Evolutionary conservation across 768 basidiomycete genomes (phyloP), one percentile per base, ranked within the genome.

Genomic region (Botryobasidium botryosum): DNA sequence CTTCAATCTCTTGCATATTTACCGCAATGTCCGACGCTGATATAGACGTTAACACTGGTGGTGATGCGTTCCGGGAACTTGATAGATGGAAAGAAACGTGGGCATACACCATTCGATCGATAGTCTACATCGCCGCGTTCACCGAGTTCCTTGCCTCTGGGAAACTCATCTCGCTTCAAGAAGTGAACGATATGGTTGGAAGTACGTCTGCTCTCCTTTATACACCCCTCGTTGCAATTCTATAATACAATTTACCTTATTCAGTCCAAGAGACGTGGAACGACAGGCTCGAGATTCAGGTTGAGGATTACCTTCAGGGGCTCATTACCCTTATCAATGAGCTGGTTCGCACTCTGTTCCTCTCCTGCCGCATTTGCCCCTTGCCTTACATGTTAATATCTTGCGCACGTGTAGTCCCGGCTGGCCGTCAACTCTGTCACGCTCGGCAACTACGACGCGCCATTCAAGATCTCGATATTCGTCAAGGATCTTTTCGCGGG

Each of bases 401-500:
- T 15, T 35, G 28, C 8, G 6, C 13, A 26, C 29, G 28, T 1
- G 18, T 27, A 52, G 51, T 50, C 51, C 4, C 38, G 51, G 2
- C 45, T 52, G n/a, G 49, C 51, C 13, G 49, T 52, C 5, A 52
- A 52, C 33, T 25, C 47, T 8, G 51, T 52, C 20, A 52, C 50
- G 13, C 44, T 50, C 44, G 44, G 44, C 24, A 42, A 44, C 36
- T 52, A 35, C 35, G 46, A 52, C n/a, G 40, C 42, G 20, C 51
- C 51, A 10, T 43, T 37, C 35, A 46, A 47, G 32, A 52, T 52
- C 37, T 50, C 37, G 13, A 17, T 26, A 4, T 52, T 52, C 24
- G 49, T 50, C 8, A 46, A 50, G 38, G 51, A 52, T 32, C 40
- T 52, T 13, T 42, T 45, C 38, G 45, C 40, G 18, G 51, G 45